These are phyloP conservation scores for Pythium periplocum DNA, from an alignment of 352 stramenopile genomes.

Conservation along the genomic window DNA sequence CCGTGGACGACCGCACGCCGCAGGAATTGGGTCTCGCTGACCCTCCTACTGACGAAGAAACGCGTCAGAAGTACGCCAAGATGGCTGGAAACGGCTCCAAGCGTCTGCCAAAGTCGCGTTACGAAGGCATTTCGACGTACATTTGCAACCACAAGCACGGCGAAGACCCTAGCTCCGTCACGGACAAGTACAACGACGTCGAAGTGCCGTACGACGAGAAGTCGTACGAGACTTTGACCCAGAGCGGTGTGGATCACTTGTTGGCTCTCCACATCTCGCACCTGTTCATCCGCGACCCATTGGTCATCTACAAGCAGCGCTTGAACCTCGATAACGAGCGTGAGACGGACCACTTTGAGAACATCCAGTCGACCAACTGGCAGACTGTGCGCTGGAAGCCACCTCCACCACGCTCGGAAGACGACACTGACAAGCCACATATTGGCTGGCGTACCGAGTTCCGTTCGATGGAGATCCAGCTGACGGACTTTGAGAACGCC, in stretches of 20 bases:
- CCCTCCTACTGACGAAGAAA: conserved; percentile 36
- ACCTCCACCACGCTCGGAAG: conserved; percentile 76
- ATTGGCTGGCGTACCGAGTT: conserved; percentile 91
- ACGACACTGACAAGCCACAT: conserved; percentile 29
- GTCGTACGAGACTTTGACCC: conserved; percentile 88
- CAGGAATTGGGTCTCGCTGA: conserved; percentile 60
- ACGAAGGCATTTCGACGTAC: conserved; percentile 88
- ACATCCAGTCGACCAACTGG: conserved; percentile 99
- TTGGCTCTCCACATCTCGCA: conserved; percentile 98
- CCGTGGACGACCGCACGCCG: conserved; percentile 94
- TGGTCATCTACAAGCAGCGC: conserved; percentile 93
- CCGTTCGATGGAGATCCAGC: conserved; percentile 99
- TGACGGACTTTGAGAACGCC: conserved; percentile 99
- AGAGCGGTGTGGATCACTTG: conserved; percentile 92
- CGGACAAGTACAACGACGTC: conserved; percentile 93
- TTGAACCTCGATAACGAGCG: conserved; percentile 77
- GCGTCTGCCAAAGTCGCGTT: conserved; percentile 94
- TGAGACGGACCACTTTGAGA: conserved; percentile 97
- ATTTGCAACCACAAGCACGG: conserved; percentile 89
- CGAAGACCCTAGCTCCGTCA: conserved; percentile 64
- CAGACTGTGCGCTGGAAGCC: conserved; percentile 99
- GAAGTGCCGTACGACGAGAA: conserved; percentile 93
- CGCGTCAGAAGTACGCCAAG: conserved; percentile 73
- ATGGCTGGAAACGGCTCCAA: conserved; percentile 92
- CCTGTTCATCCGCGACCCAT: conserved; percentile 98